Conservation (phyloP, 164 flowering plant genomes). For the Echeveria elegans region DNA sequence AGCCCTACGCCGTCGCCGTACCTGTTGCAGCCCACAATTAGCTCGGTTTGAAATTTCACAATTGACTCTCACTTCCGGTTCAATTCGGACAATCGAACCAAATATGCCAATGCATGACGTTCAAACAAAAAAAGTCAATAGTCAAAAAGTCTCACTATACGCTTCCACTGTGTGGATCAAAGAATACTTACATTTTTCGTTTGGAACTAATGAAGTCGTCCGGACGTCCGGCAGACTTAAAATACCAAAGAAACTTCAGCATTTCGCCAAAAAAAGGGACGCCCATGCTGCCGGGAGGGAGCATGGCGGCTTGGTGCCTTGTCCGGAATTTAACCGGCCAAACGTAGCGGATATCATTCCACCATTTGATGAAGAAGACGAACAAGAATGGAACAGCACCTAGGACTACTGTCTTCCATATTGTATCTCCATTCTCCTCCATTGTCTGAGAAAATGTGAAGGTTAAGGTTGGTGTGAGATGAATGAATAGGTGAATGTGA, state of each 20-base stretch:
- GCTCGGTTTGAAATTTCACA: neutral
- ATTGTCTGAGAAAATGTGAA: neutral
- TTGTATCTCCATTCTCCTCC: neutral
- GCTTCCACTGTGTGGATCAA: too few relatives aligned
- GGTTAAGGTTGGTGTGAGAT: neutral
- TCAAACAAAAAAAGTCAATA: too few relatives aligned
- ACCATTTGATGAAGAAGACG: conserved; percentile 12
- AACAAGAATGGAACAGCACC: conserved; percentile 4
- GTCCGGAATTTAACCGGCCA: conserved; percentile 9
- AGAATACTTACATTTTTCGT: conserved; percentile 19
- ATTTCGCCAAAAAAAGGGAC: conserved; percentile 38
- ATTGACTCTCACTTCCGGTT: too few relatives aligned
- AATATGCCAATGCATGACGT: too few relatives aligned
- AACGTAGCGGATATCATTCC: conserved; percentile 20
- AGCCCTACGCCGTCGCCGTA: conserved; percentile 41
- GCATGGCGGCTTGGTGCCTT: conserved; percentile 11
- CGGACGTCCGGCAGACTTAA: conserved; percentile 36
- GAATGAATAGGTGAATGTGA: neutral
- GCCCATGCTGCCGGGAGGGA: conserved; percentile 48
- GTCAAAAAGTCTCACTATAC: too few relatives aligned
- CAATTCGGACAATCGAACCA: too few relatives aligned
- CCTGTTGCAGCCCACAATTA: conserved; percentile 15
- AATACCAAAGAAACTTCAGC: conserved; percentile 42
- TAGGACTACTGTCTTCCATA: neutral
- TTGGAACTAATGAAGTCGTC: conserved; percentile 40